Conservation (phyloP, 2,329 filamentous ascomycete genomes). For the Penicillium sp. region DNA sequence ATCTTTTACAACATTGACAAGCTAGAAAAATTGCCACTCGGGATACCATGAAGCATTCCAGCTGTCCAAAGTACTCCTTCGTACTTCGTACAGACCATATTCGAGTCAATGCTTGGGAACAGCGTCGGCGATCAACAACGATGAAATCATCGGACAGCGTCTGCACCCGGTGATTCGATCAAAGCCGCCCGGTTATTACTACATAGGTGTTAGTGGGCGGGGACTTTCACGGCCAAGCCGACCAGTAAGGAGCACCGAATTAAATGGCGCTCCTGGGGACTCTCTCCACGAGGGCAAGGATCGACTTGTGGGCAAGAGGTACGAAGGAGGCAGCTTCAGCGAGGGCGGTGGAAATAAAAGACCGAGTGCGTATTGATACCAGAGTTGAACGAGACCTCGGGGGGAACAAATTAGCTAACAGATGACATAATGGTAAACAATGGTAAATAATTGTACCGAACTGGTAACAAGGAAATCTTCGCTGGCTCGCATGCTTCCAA, state of each 20-base stretch:
- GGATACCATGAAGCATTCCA: background rate
- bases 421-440: constrained; percentile 22
- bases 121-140: constrained; percentile 10
- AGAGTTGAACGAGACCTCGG: background rate
- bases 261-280: constrained; percentile 27
- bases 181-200: constrained; percentile 15
- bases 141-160: constrained; percentile 24
- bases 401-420: background rate
- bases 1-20: background rate
- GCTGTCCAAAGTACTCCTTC: background rate
- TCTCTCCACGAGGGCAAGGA: constrained; percentile 21
- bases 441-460: background rate
- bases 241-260: constrained; percentile 21
- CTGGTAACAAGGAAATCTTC: background rate
- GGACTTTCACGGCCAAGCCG: constrained; percentile 3
- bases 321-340: constrained; percentile 25
- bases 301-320: constrained; percentile 20
- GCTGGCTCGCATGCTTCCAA: constrained; percentile 5
- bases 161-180: constrained; percentile 20
- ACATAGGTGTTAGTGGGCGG: constrained; percentile 17
- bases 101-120: constrained; percentile 1
- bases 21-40: background rate
- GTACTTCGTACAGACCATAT: background rate
- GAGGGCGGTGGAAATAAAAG: constrained; percentile 16
- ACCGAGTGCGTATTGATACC: constrained; percentile 12